Percentiles rank a stretch among this genome's conserved stretches.
phyloP scores from a whole-genome alignment of 192 early-diverging fungal species.

The Coemansia sp. region DNA sequence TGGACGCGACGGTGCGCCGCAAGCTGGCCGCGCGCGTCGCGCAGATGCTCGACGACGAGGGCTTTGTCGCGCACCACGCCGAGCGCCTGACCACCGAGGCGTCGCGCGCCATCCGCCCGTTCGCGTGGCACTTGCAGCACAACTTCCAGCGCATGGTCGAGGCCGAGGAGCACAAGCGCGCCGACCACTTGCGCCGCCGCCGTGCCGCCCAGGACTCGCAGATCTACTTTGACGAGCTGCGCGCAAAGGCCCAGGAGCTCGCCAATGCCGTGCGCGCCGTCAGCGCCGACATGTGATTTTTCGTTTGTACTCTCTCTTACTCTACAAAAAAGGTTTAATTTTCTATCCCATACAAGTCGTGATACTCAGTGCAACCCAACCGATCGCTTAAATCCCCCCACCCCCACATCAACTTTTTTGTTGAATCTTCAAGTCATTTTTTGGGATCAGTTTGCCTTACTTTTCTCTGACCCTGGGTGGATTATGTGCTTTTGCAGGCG shows the following conservation, averaged over 20 bases:
- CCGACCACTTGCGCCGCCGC: conserved; percentile 56
- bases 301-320: not conserved
- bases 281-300: conserved; percentile 11
- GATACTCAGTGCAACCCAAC: not conserved
- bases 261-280: conserved; percentile 48
- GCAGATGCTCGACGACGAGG: conserved; percentile 55
- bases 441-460: not conserved
- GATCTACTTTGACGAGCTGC: conserved; percentile 64
- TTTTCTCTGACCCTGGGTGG: too few relatives aligned
- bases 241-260: conserved; percentile 58
- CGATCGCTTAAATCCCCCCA: not conserved
- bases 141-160: conserved; percentile 73
- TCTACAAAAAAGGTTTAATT: not conserved
- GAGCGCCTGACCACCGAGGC: conserved; percentile 64
- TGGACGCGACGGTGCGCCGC: conserved; percentile 67
- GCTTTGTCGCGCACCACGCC: conserved; percentile 60
- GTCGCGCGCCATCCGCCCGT: conserved; percentile 63
- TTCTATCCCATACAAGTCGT: not conserved
- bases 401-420: not conserved
- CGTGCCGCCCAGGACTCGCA: conserved; percentile 65
- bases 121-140: conserved; percentile 69
- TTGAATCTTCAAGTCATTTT: not conserved
- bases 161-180: conserved; percentile 62
- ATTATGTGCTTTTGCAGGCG: too few relatives aligned
- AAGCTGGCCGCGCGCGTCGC: conserved; percentile 58